These are phyloP conservation scores for Cucurbita moschata DNA, from an alignment of 306 rosid species.

Conservation along the genomic window DNA sequence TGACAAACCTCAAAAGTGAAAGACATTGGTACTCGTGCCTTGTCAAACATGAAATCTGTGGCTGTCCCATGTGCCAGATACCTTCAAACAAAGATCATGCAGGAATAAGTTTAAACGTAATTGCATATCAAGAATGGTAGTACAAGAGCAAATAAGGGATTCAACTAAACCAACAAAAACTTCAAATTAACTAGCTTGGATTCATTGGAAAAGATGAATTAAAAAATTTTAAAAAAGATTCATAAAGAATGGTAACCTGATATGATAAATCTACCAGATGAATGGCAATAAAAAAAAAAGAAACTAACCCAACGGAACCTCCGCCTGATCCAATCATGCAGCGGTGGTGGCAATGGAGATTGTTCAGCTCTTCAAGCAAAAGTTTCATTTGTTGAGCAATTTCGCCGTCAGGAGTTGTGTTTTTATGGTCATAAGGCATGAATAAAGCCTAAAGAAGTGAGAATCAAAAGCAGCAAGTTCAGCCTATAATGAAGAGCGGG, in stretches of 20 bases:
- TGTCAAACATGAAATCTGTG: conserved; percentile 88
- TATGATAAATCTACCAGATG: no score
- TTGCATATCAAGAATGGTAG: neutral
- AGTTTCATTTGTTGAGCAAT: conserved; percentile 54
- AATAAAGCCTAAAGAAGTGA: conserved; percentile 59
- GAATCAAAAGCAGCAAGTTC: neutral
- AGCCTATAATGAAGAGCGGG: no score
- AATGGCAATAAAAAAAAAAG: neutral
- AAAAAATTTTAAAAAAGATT: neutral
- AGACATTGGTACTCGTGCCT: conserved; percentile 75
- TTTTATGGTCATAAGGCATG: conserved; percentile 98
- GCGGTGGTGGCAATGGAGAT: conserved; percentile 55
- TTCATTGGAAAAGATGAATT: neutral
- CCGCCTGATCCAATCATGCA: conserved; percentile 97
- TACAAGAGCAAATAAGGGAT: neutral
- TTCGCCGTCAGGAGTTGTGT: conserved; percentile 65
- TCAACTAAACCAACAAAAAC: neutral
- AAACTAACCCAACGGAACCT: conserved; percentile 86
- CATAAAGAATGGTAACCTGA: neutral
- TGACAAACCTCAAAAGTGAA: conserved; percentile 92
- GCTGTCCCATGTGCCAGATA: conserved; percentile 98
- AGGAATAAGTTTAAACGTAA: neutral
- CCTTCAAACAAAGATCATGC: conserved; percentile 23
- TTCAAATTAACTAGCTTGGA: neutral
- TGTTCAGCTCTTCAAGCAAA: conserved; percentile 71